Conservation (phyloP, 1,139 yeast species). For the Magnusiomyces ingens region DNA sequence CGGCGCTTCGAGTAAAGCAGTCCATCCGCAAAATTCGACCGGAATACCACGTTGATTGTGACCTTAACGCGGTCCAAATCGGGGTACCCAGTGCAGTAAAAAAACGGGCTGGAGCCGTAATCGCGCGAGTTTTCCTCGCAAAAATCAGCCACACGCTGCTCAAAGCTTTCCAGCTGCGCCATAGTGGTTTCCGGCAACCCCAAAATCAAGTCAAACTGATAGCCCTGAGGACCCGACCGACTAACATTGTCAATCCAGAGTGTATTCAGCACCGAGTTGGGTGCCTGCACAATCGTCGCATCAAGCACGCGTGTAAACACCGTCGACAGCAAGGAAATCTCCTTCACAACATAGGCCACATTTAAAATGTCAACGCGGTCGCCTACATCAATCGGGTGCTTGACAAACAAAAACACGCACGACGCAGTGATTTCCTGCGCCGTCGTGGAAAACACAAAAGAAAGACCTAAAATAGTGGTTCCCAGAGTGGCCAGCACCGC, state of each 20-base stretch:
- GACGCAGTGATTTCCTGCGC: conserved; percentile 38
- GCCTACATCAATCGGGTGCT: conserved; percentile 41
- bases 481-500: conserved; percentile 40
- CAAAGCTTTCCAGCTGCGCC: conserved; percentile 33
- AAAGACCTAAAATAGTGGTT: conserved; percentile 35
- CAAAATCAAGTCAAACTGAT: conserved; percentile 25
- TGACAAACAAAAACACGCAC: conserved; percentile 38
- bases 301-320: conserved; percentile 30
- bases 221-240: conserved; percentile 34
- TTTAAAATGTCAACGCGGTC: conserved; percentile 33
- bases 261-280: conserved; percentile 35
- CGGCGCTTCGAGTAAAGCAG: conserved; percentile 29
- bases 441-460: conserved; percentile 37
- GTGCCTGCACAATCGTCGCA: conserved; percentile 34
- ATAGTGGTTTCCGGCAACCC: conserved; percentile 36
- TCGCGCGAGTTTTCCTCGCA: conserved; percentile 33
- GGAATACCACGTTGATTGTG: conserved; percentile 28
- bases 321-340: conserved; percentile 35
- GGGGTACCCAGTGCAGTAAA: conserved; percentile 31
- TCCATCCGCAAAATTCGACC: conserved; percentile 34
- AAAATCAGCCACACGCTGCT: conserved; percentile 28
- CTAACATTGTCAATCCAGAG: conserved; percentile 37
- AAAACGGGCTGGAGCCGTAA: conserved; percentile 30
- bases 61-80: conserved; percentile 33
- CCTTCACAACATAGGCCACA: conserved; percentile 26